Evolutionary conservation across 2,329 filamentous ascomycete species (phyloP).

Genomic region (Sphaerulina vaccinii): DNA sequence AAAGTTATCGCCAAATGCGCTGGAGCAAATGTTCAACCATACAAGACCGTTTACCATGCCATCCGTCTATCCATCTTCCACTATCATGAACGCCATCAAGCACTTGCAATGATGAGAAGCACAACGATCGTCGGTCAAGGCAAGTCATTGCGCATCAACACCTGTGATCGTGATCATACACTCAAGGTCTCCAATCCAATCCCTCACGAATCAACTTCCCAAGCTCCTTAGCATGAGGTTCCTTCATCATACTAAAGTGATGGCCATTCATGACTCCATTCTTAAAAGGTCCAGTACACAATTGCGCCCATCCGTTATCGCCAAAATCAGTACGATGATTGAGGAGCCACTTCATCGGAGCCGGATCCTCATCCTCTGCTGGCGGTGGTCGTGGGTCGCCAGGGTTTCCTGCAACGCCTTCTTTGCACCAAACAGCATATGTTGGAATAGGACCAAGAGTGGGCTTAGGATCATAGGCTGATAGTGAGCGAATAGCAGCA

Average conservation of each 20-base stretch:
- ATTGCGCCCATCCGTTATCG: slow-evolving; percentile 68
- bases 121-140: no score
- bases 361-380: slow-evolving; percentile 55
- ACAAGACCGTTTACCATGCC: no score
- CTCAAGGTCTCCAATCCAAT: slow-evolving; percentile 31
- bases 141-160: no score
- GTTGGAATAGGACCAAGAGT: slow-evolving; percentile 63
- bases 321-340: slow-evolving; percentile 72
- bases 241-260: slow-evolving; percentile 76
- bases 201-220: slow-evolving; percentile 47
- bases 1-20: no score
- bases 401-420: slow-evolving; percentile 67
- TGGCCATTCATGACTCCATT: slow-evolving; percentile 67
- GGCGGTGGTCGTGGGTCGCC: slow-evolving; percentile 65
- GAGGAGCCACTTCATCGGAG: slow-evolving; percentile 63
- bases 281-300: slow-evolving; percentile 61
- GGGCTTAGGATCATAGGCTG: slow-evolving; percentile 65
- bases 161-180: not conserved
- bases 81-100: no score
- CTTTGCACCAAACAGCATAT: slow-evolving; percentile 68
- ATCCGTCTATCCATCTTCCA: no score
- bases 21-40: no score
- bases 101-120: no score
- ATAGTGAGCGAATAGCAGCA: slow-evolving; percentile 65
- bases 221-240: slow-evolving; percentile 41